Conservation (phyloP, 768 basidiomycete species). For the Boletus tomentosulus region DNA sequence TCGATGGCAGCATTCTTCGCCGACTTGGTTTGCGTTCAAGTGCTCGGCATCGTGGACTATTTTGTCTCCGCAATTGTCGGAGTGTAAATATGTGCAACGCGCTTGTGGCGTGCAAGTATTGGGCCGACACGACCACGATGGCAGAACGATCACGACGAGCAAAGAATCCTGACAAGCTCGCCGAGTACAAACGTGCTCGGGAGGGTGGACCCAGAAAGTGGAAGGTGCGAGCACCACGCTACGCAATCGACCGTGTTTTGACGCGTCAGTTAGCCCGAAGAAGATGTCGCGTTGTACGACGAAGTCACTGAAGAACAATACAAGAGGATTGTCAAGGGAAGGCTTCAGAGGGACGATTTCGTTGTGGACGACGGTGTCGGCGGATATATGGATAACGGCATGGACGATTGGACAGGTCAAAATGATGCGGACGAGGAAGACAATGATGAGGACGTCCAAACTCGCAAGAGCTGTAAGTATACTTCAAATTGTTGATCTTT, state of each 20-base stretch:
- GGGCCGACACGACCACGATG: slow-evolving; percentile 8
- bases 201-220: slow-evolving; percentile 55
- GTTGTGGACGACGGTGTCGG: slow-evolving; percentile 89
- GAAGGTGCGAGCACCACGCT: slow-evolving; percentile 42
- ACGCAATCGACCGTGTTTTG: slow-evolving; percentile 6
- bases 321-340: slow-evolving; percentile 72
- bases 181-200: slow-evolving; percentile 56
- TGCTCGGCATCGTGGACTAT: slow-evolving; percentile 6
- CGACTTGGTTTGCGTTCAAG: neutral
- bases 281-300: slow-evolving; percentile 77
- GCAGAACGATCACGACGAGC: slow-evolving; percentile 27
- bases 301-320: slow-evolving; percentile 91
- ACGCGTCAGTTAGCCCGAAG: slow-evolving; percentile 38
- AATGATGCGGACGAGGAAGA: slow-evolving; percentile 54
- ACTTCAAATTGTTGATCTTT: neutral
- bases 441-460: slow-evolving; percentile 36
- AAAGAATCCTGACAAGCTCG: slow-evolving; percentile 42
- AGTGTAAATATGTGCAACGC: slow-evolving; percentile 20
- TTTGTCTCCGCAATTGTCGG: slow-evolving; percentile 20
- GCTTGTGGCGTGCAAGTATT: slow-evolving; percentile 23
- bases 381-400: slow-evolving; percentile 94
- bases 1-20: slow-evolving; percentile 42
- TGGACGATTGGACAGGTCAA: slow-evolving; percentile 85
- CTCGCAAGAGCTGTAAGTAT: slow-evolving; percentile 41
- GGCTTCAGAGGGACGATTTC: slow-evolving; percentile 88